phyloP scores from a whole-genome alignment of 495 filamentous ascomycete genomes.

The Trichoderma virens region DNA sequence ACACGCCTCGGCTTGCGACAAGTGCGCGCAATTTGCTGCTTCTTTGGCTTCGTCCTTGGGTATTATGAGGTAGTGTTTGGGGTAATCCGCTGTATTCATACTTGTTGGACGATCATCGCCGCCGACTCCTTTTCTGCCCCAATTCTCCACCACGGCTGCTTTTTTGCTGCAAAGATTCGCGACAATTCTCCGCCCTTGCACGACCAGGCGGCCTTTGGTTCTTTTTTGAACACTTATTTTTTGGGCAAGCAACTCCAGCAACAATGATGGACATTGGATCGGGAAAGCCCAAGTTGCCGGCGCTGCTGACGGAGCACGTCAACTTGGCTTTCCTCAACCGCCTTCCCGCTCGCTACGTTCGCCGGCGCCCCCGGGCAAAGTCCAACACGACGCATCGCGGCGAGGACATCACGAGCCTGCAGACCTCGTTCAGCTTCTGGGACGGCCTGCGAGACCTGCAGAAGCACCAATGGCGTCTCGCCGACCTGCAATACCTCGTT shows the following conservation, averaged over 20 bases:
- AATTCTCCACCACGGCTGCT: background rate
- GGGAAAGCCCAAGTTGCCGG: conserved; percentile 9
- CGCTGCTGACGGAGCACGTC: conserved; percentile 3
- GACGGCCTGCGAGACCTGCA: conserved; percentile 67
- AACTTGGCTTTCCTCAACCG: conserved; percentile 9
- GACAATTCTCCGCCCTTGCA: background rate
- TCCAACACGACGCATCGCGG: conserved; percentile 10
- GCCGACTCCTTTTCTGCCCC: background rate
- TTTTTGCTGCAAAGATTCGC: conserved; percentile 3
- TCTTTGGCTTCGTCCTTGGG: conserved; percentile 6
- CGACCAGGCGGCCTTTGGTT: background rate
- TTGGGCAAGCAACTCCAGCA: background rate
- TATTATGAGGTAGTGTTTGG: conserved; percentile 9
- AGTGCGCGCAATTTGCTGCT: background rate
- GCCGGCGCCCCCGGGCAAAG: conserved; percentile 6
- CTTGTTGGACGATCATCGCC: background rate
- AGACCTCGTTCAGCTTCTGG: conserved; percentile 70
- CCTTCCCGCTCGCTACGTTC: conserved; percentile 3
- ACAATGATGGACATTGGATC: background rate
- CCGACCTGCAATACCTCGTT: conserved; percentile 80
- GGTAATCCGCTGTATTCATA: conserved; percentile 4
- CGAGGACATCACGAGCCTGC: conserved; percentile 55
- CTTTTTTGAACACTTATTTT: background rate
- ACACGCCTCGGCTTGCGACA: background rate
- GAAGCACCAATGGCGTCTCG: conserved; percentile 70